A percentile compares a stretch with the other conserved stretches of the same genome.
Evolutionary conservation across 1,284 basidiomycete genomes (phyloP).

Genomic region (Rhodotorula sp.): DNA sequence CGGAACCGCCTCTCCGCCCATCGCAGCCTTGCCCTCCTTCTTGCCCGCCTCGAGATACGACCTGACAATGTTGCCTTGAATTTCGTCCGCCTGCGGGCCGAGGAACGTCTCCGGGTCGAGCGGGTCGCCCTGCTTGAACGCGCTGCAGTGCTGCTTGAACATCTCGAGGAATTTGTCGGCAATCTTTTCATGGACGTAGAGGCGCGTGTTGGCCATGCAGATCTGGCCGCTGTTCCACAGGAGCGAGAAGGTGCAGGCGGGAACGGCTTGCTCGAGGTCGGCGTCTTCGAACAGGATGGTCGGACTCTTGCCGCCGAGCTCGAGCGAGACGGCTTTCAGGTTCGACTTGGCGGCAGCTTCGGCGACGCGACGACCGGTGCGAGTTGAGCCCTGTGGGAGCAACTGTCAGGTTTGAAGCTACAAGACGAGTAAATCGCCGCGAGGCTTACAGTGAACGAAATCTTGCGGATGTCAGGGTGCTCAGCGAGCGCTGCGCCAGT

Average conservation of each 20-base stretch:
- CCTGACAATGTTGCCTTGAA: slow-evolving; percentile 35
- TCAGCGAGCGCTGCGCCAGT: slow-evolving; percentile 32
- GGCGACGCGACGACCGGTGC: slow-evolving; percentile 6
- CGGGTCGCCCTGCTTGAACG: slow-evolving; percentile 33
- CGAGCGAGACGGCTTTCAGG: slow-evolving; percentile 50
- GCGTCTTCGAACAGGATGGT: slow-evolving; percentile 51
- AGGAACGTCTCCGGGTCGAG: slow-evolving; percentile 8
- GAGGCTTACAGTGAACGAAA: slow-evolving; percentile 41
- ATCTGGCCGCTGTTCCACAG: slow-evolving; percentile 14
- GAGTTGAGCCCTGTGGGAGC: too few relatives aligned
- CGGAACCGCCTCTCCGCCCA: slow-evolving; percentile 14
- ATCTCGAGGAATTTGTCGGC: slow-evolving; percentile 16
- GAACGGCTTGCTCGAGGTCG: slow-evolving; percentile 47
- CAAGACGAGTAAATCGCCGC: slow-evolving; percentile 15
- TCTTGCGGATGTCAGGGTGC: slow-evolving; percentile 42
- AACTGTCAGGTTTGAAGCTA: too few relatives aligned
- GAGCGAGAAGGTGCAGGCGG: slow-evolving; percentile 26
- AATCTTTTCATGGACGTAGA: slow-evolving; percentile 33
- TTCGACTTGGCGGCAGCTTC: slow-evolving; percentile 16
- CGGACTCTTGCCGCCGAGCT: slow-evolving; percentile 51
- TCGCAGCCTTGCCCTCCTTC: slow-evolving; percentile 14
- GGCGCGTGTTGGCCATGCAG: slow-evolving; percentile 25
- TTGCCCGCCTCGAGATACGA: slow-evolving; percentile 32
- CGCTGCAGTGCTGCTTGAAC: slow-evolving; percentile 3
- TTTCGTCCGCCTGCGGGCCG: slow-evolving; percentile 38